Percentiles rank a stretch among this genome's conserved stretches.
Evolutionary conservation across 208 protist species (phyloP).

Genomic region (Strigomonas culicis): DNA sequence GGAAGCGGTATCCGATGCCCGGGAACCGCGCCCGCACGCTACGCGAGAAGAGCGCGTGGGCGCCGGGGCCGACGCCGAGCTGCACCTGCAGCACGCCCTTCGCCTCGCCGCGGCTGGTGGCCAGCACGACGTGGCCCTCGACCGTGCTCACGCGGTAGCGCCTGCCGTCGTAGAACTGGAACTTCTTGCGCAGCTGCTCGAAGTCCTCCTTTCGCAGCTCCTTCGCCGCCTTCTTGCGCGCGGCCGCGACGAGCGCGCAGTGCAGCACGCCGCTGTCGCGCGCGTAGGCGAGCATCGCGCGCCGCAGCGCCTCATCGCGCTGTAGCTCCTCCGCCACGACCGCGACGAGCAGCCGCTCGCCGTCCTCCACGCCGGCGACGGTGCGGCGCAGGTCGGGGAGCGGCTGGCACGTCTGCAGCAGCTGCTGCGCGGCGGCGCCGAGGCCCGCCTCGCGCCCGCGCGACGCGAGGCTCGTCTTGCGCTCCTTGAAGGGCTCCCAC

Average conservation of each 20-base stretch:
- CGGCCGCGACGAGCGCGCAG: slow-evolving; percentile 31
- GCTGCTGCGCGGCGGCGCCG: slow-evolving; percentile 36
- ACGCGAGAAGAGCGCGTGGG: slow-evolving; percentile 34
- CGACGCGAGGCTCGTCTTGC: slow-evolving; percentile 64
- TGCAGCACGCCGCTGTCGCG: slow-evolving; percentile 27
- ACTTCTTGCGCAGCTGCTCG: slow-evolving; percentile 51
- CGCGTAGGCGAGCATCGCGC: slow-evolving; percentile 35
- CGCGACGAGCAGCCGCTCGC: slow-evolving; percentile 43
- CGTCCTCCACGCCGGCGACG: slow-evolving; percentile 34
- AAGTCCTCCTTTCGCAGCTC: slow-evolving; percentile 47
- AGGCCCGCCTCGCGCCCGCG: slow-evolving; percentile 71
- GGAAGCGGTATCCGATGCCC: slow-evolving; percentile 14
- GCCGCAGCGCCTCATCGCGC: slow-evolving; percentile 44
- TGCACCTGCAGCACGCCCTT: slow-evolving; percentile 69
- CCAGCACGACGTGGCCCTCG: slow-evolving; percentile 54
- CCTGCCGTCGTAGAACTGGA: slow-evolving; percentile 55
- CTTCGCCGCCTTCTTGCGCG: slow-evolving; percentile 68
- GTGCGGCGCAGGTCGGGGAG: slow-evolving; percentile 23
- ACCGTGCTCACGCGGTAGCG: slow-evolving; percentile 38
- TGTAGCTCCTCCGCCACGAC: slow-evolving; percentile 72
- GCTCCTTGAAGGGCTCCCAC: slow-evolving; percentile 84
- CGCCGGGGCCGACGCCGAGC: slow-evolving; percentile 20
- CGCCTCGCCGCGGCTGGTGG: slow-evolving; percentile 62
- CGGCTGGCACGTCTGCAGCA: slow-evolving; percentile 34
- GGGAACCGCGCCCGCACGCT: slow-evolving; percentile 24